Conservation (phyloP, 164 flowering plant genomes). For the Chimonanthus praecox region DNA sequence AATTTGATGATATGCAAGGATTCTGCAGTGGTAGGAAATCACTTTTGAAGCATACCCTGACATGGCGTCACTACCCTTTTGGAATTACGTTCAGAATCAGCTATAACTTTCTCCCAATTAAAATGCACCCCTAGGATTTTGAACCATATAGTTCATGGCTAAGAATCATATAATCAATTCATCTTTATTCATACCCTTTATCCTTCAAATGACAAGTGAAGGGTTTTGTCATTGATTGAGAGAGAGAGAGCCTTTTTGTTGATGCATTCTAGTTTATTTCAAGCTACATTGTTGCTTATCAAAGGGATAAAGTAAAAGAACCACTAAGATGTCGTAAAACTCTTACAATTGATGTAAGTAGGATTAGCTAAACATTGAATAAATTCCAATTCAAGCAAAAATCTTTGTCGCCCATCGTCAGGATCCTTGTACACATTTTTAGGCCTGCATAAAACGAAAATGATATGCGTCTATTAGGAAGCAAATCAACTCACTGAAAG, state of each 20-base stretch:
- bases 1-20: too few species aligned
- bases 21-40: too few species aligned
- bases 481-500: not conserved
- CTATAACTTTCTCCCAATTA: too few species aligned
- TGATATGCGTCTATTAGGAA: not conserved
- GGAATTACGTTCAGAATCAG: too few species aligned
- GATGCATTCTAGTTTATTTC: not conserved
- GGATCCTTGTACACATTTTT: slow-evolving; percentile 77
- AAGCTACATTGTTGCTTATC: too few species aligned
- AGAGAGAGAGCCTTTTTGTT: too few species aligned
- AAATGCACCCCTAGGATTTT: too few species aligned
- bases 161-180: too few species aligned
- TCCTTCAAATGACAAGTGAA: not conserved
- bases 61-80: too few species aligned
- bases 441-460: slow-evolving; percentile 35
- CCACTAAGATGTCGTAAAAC: slow-evolving; percentile 10
- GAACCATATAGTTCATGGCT: not conserved
- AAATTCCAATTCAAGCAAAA: slow-evolving; percentile 91
- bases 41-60: too few species aligned
- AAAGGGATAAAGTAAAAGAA: not conserved
- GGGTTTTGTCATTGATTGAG: not conserved
- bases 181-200: not conserved
- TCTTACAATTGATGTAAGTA: slow-evolving; percentile 84
- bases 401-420: slow-evolving; percentile 89
- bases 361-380: slow-evolving; percentile 96